Conservation (phyloP, 495 filamentous ascomycete species). For the Thermothielavioides terrestris region DNA sequence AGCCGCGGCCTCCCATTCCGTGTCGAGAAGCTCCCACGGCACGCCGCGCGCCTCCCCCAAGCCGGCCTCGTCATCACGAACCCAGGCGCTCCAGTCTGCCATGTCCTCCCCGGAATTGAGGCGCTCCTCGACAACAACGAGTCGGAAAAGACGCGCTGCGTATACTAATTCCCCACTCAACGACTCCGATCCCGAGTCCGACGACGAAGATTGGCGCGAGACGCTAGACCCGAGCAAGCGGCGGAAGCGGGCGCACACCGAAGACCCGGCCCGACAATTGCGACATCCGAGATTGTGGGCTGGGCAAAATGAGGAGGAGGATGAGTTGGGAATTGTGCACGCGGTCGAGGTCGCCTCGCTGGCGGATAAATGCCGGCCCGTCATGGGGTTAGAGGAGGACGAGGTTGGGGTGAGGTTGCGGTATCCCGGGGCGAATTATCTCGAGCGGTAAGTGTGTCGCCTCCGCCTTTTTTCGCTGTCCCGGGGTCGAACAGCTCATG, state of each 20-base stretch:
- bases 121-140: not conserved
- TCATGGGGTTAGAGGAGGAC: conserved; percentile 38
- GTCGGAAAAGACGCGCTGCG: too few species aligned
- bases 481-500: too few species aligned
- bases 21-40: not conserved
- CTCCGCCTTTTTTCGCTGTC: not conserved
- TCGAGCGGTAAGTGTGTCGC: conserved; percentile 57
- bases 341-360: conserved; percentile 56
- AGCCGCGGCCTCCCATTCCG: not conserved
- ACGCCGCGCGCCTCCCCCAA: conserved; percentile 7
- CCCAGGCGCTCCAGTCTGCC: conserved; percentile 4
- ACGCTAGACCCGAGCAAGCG: conserved; percentile 27
- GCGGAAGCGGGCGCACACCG: conserved; percentile 18
- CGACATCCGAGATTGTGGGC: conserved; percentile 47
- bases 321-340: conserved; percentile 46
- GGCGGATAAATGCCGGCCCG: conserved; percentile 39
- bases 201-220: conserved; percentile 28
- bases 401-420: conserved; percentile 52
- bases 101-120: not conserved
- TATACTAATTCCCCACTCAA: too few species aligned
- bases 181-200: conserved; percentile 25
- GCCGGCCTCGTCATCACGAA: not conserved
- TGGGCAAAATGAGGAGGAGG: conserved; percentile 31
- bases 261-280: conserved; percentile 51
- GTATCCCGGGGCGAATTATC: conserved; percentile 62